These are phyloP conservation scores for Boletales sp. DNA, from an alignment of 768 basidiomycete genomes.

Conservation along the genomic window DNA sequence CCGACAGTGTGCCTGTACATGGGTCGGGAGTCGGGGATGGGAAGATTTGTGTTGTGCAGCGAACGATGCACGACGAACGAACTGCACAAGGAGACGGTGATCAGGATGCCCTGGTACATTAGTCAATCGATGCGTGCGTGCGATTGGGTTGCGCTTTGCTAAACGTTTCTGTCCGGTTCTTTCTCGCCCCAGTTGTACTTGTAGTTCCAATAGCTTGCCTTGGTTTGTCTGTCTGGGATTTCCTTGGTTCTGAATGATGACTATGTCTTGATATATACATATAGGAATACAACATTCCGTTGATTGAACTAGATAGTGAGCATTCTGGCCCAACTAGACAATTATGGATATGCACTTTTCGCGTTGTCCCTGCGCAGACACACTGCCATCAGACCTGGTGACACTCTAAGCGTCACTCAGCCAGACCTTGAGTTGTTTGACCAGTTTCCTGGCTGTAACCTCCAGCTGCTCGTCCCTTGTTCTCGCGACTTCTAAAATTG, in stretches of 20 bases:
- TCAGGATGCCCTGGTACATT: conserved; percentile 22
- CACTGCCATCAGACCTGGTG: no score
- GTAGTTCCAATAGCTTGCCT: no score
- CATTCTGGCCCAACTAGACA: no score
- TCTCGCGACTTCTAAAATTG: conserved; percentile 51
- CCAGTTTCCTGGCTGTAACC: conserved; percentile 48
- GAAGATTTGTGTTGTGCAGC: conserved; percentile 20
- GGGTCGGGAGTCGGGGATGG: conserved; percentile 18
- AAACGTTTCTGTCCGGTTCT: not conserved
- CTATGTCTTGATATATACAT: no score
- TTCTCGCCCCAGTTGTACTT: no score
- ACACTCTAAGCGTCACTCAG: conserved; percentile 24
- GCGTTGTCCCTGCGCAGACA: no score
- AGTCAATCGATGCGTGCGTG: conserved; percentile 16
- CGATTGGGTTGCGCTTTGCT: conserved; percentile 13
- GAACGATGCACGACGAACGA: conserved; percentile 20
- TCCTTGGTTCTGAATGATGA: no score
- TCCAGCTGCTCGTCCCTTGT: conserved; percentile 56
- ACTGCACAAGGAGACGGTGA: conserved; percentile 22
- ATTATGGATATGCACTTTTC: no score
- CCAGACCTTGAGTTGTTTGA: conserved; percentile 45
- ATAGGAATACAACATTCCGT: no score
- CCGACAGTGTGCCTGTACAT: conserved; percentile 25
- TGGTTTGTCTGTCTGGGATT: no score
- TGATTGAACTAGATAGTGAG: no score